Evolutionary conservation across 192 early-diverging fungal genomes (phyloP).

Genomic region (Mortierella antarctica): DNA sequence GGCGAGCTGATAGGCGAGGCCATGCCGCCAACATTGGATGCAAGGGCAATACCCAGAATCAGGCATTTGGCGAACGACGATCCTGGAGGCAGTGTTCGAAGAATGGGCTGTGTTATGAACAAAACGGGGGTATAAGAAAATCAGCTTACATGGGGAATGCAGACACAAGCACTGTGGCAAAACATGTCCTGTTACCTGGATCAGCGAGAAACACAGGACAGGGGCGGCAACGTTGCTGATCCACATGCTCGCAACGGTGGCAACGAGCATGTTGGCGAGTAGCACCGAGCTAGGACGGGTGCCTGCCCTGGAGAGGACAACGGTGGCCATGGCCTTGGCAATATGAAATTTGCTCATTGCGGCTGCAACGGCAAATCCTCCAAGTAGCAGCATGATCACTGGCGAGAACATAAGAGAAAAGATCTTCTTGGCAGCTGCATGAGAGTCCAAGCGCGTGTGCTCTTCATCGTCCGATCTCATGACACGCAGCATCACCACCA

Average conservation of each 20-base stretch:
- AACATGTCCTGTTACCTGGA: slow-evolving; percentile 65
- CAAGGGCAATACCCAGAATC: slow-evolving; percentile 96
- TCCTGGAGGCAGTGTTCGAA: slow-evolving; percentile 86
- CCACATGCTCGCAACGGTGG: slow-evolving; percentile 99
- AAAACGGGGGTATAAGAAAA: not conserved
- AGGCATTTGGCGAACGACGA: slow-evolving; percentile 87
- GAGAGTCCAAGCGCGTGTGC: slow-evolving; percentile 71
- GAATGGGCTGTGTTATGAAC: slow-evolving; percentile 73
- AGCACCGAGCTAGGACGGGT: slow-evolving; percentile 85
- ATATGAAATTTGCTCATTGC: slow-evolving; percentile 96
- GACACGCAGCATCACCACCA: slow-evolving; percentile 87
- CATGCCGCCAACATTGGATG: slow-evolving; percentile 98
- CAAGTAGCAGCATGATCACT: slow-evolving; percentile 95
- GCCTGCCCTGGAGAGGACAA: slow-evolving; percentile 92
- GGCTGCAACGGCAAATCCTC: slow-evolving; percentile 94
- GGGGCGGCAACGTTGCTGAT: slow-evolving; percentile 98
- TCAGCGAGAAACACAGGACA: slow-evolving; percentile 94
- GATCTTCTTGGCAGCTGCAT: slow-evolving; percentile 83
- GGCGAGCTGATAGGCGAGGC: slow-evolving; percentile 96
- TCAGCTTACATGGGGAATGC: slow-evolving; percentile 1
- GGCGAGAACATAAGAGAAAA: slow-evolving; percentile 96
- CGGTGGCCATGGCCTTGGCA: slow-evolving; percentile 89
- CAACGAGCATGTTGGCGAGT: slow-evolving; percentile 94
- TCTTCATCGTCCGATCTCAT: slow-evolving; percentile 73
- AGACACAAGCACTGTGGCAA: not conserved